Percentiles rank a stretch among this genome's conserved stretches.
Evolutionary conservation across 768 basidiomycete species (phyloP).

Genomic region (Floccularia luteovirens): DNA sequence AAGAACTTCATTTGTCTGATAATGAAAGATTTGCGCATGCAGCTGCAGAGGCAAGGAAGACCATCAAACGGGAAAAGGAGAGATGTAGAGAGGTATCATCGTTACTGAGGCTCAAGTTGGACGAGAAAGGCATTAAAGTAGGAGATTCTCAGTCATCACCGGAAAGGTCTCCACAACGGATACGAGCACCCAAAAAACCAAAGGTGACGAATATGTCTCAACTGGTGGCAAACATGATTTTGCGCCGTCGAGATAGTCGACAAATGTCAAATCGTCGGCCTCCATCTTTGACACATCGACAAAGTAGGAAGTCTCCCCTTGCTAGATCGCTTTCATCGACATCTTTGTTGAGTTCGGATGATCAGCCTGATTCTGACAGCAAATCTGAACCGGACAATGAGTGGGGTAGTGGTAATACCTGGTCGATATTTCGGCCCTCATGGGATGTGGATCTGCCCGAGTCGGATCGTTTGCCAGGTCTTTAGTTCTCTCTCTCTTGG

Average conservation of each 20-base stretch:
- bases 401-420: slow-evolving; percentile 1
- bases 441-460: not conserved
- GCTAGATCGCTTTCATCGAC: not conserved
- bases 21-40: slow-evolving; percentile 25
- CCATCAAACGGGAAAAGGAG: slow-evolving; percentile 45
- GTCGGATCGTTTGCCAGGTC: not conserved
- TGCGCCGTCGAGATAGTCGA: slow-evolving; percentile 15
- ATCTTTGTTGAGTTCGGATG: not conserved
- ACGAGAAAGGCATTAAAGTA: slow-evolving; percentile 6
- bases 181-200: slow-evolving; percentile 9
- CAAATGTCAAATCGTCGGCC: not conserved
- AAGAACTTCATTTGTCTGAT: slow-evolving; percentile 17
- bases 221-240: slow-evolving; percentile 31
- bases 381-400: not conserved
- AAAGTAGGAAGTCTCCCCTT: not conserved
- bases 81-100: slow-evolving; percentile 46
- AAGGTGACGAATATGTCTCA: slow-evolving; percentile 25
- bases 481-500: not conserved
- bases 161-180: slow-evolving; percentile 2
- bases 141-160: not conserved
- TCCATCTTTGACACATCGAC: not conserved
- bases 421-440: not conserved
- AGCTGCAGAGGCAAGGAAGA: slow-evolving; percentile 34
- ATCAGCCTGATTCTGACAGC: not conserved
- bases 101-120: slow-evolving; percentile 49